phyloP scores from a whole-genome alignment of 2,329 filamentous ascomycete species.

The Paraphaeosphaeria sporulosa region DNA sequence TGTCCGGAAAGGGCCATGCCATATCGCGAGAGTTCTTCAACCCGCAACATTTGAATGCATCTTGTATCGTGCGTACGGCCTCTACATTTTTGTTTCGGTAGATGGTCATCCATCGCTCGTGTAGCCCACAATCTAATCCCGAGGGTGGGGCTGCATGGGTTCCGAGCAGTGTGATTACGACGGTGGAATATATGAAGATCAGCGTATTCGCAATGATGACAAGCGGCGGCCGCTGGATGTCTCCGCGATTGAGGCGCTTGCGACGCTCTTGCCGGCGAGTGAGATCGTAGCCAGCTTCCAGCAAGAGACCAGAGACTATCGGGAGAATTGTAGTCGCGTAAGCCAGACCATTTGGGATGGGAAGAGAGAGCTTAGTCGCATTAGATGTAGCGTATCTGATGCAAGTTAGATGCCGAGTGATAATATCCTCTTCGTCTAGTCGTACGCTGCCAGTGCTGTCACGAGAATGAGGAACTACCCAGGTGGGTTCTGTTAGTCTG shows the following conservation, averaged over 20 bases:
- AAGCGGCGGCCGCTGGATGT: conserved; percentile 43
- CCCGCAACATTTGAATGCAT: conserved; percentile 72
- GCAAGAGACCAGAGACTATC: conserved; percentile 51
- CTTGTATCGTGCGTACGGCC: conserved; percentile 68
- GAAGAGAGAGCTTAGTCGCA: conserved; percentile 48
- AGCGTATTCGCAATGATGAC: conserved; percentile 49
- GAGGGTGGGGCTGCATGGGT: conserved; percentile 51
- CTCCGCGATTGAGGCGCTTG: conserved; percentile 38
- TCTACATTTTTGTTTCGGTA: conserved; percentile 60
- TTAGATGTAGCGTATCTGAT: conserved; percentile 41
- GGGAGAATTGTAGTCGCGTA: conserved; percentile 54
- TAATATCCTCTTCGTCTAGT: neutral
- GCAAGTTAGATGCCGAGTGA: conserved; percentile 17
- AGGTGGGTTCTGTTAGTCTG: conserved; percentile 13
- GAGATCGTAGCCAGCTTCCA: conserved; percentile 50
- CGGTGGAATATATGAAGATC: conserved; percentile 52
- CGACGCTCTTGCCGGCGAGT: conserved; percentile 42
- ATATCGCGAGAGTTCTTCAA: conserved; percentile 65
- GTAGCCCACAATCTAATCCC: conserved; percentile 62
- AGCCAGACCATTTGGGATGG: conserved; percentile 51
- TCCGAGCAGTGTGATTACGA: conserved; percentile 55
- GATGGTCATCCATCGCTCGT: conserved; percentile 63
- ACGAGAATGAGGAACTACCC: conserved; percentile 54
- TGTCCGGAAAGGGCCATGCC: conserved; percentile 67
- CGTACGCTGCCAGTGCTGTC: conserved; percentile 32